These are phyloP conservation scores for Trichoderma sp. DNA, from an alignment of 2,329 filamentous ascomycete genomes.

Conservation along the genomic window DNA sequence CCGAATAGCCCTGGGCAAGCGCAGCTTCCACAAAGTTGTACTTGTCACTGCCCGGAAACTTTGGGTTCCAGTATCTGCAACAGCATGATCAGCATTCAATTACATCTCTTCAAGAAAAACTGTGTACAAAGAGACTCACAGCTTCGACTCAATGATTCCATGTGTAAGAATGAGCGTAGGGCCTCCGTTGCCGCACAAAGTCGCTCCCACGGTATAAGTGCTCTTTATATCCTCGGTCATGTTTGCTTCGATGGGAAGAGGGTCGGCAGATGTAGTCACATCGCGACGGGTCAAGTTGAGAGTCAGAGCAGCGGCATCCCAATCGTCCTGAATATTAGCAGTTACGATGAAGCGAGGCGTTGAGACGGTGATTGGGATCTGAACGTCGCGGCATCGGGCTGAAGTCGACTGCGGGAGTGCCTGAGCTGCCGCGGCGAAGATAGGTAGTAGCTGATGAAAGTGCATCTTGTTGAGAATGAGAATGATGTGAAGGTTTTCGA, in stretches of 20 bases:
- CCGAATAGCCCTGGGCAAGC: conserved; percentile 11
- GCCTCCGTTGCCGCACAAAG: conserved; percentile 1
- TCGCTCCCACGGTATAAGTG: conserved; percentile 18
- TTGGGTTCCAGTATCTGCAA: conserved; percentile 7
- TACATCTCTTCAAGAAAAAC: neutral
- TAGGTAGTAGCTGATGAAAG: neutral
- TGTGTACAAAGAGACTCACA: neutral
- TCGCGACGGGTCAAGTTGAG: conserved; percentile 19
- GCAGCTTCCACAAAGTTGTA: conserved; percentile 14
- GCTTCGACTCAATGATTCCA: conserved; percentile 13
- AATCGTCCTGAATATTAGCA: neutral
- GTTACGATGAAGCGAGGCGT: conserved; percentile 12
- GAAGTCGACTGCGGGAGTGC: conserved; percentile 7
- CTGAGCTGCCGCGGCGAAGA: conserved; percentile 6
- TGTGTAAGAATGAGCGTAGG: conserved; percentile 14
- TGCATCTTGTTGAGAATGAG: neutral
- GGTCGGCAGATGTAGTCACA: neutral
- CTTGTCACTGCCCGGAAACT: neutral
- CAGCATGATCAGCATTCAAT: neutral
- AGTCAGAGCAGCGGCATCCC: conserved; percentile 15
- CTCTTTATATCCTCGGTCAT: neutral
- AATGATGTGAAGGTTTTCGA: neutral
- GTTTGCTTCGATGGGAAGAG: conserved; percentile 9
- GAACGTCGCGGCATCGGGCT: conserved; percentile 3
- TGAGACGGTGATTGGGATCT: conserved; percentile 18